phyloP scores from a whole-genome alignment of 495 filamentous ascomycete species.

The Hypoxylon intermedium region DNA sequence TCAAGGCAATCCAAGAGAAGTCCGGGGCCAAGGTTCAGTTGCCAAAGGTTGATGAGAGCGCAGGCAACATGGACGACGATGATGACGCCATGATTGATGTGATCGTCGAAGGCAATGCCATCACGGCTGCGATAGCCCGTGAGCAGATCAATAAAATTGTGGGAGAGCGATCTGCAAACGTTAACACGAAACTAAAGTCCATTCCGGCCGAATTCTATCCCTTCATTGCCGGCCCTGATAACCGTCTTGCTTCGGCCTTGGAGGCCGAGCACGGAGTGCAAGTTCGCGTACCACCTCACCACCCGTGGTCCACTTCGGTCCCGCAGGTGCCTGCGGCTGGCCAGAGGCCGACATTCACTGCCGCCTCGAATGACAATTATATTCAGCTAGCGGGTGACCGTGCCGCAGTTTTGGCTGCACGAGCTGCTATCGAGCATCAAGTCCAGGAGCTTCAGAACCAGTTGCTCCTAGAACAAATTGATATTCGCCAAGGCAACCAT shows the following conservation, averaged over 20 bases:
- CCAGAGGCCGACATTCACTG: constrained; percentile 68
- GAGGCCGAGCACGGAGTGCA: constrained; percentile 70
- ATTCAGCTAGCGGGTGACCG: constrained; percentile 91
- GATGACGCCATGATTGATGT: constrained; percentile 85
- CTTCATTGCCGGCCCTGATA: constrained; percentile 87
- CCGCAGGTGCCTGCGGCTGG: constrained; percentile 69
- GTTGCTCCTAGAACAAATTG: constrained; percentile 73
- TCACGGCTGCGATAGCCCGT: constrained; percentile 79
- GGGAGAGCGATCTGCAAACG: constrained; percentile 80
- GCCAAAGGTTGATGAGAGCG: constrained; percentile 73
- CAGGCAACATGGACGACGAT: constrained; percentile 63
- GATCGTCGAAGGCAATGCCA: constrained; percentile 84
- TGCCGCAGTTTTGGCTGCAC: constrained; percentile 76
- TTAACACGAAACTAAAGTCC: constrained; percentile 75
- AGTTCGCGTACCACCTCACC: constrained; percentile 80
- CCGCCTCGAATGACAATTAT: constrained; percentile 67
- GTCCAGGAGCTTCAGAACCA: constrained; percentile 72
- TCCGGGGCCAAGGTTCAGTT: constrained; percentile 88
- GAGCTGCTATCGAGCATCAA: constrained; percentile 76
- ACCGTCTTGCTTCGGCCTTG: constrained; percentile 67
- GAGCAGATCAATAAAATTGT: constrained; percentile 84
- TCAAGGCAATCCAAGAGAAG: constrained; percentile 83
- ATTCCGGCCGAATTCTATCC: constrained; percentile 94
- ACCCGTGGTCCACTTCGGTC: constrained; percentile 73
- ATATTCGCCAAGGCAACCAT: constrained; percentile 79